Evolutionary conservation across 2,329 filamentous ascomycete species (phyloP), one percentile per base, ranked within the genome.

Genomic region (Bipolaris oryzae): DNA sequence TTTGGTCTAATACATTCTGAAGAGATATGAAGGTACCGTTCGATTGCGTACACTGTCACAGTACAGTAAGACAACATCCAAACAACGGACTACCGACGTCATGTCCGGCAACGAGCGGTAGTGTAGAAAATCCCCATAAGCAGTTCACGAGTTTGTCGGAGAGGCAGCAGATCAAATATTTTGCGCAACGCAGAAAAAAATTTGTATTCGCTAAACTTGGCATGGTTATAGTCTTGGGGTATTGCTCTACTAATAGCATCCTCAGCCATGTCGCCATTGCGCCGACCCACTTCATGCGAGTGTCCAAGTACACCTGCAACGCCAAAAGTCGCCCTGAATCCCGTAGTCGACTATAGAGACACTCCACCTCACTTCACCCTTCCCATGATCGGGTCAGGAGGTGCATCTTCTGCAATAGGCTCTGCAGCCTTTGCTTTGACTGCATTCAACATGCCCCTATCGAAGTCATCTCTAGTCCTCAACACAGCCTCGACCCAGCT

Each of bases 401-500:
- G 64, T n/a, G 85, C 78, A 0, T 92, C 85, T 60, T 90, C 88
- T 1, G 93, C 87, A 57, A 90, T 88, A 65, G 96, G 85, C 76
- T 92, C 90, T 7, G 92, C 93, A n/a, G 93, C 94, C 73, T 88
- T 86, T 2, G 87, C 87, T 82, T 98, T 98, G 46, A 98, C 89
- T 16, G 87, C 85, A 72, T 92, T 95, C 62, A 98, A 77, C 90
- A 98, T 92, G 58, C 86, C 85, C 65, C 94, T 84, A 76, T 98
- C 95, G 78, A 96, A 98, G 79, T 99, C 95, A 76, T 99, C 95
- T 66, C 96, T 83, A 1, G 87, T 84, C 64, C 93, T 85, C 62
- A 99, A 74, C 45, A 96, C 94, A 6, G 91, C 89, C 81, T 99
- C 96, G 7, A 99, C 92, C 95, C 95, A 99, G 43, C 88, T 89